phyloP scores from a whole-genome alignment of 202 grass and related monocot species.

The Zizania palustris region DNA sequence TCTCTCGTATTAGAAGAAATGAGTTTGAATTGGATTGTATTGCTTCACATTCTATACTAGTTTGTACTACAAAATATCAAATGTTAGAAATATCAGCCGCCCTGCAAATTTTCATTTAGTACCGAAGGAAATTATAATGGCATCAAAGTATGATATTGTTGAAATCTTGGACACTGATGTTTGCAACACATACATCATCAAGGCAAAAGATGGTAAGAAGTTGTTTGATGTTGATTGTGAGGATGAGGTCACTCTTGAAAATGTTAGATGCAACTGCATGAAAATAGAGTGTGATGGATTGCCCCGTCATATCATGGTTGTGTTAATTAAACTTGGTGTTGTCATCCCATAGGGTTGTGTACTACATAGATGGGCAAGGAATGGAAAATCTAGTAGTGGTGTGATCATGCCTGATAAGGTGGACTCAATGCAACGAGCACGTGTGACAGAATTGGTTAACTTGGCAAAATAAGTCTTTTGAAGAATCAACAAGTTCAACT shows the following conservation, averaged over 20 bases:
- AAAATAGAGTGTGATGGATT: background rate
- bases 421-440: background rate
- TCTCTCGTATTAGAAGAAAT: background rate
- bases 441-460: background rate
- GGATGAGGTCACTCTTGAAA: no score
- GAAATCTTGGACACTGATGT: no score
- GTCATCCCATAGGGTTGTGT: background rate
- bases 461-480: conserved; percentile 1
- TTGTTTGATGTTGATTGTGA: no score
- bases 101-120: conserved; percentile 14
- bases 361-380: background rate
- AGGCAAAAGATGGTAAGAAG: no score
- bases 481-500: conserved; percentile 7
- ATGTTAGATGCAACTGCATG: background rate
- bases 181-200: no score
- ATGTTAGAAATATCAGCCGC: background rate
- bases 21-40: background rate
- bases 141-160: background rate
- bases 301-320: background rate
- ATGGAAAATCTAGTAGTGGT: background rate
- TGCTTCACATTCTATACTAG: background rate
- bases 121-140: background rate
- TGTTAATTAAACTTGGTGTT: background rate
- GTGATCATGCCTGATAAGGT: background rate
- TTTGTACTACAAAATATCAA: background rate